Base-by-base conservation (phyloP, 495 filamentous ascomycete genomes). In the Hypoxylon lienhwacheense region DNA sequence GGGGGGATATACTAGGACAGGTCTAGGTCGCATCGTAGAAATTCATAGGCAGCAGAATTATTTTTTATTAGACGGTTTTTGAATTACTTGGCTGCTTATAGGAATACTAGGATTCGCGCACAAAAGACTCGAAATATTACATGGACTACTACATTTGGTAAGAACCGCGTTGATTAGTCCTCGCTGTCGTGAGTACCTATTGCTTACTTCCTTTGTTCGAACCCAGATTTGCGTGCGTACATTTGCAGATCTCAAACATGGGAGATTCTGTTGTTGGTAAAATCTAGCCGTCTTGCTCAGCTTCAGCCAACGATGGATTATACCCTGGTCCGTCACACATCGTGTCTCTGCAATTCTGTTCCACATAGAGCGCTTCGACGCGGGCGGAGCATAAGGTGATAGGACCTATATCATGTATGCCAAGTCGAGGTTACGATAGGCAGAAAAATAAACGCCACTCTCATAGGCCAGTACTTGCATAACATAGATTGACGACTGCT, bases 41-140 rank as follows among this genome's bases (percentile, higher is more conserved):
- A 24, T 16, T 49, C 26, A 16, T 16, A 52, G 55, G 47, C 48
- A 58, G 26, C 55, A 58, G 47, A 34, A 46, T 51, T 39, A 12
- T 46, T 50, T 58, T 58, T n/a, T n/a, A n/a, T n/a, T n/a, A n/a
- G n/a, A n/a, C n/a, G n/a, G n/a, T n/a, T n/a, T n/a, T n/a, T n/a
- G n/a, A n/a, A n/a, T n/a, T n/a, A n/a, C n/a, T n/a, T n/a, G n/a
- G n/a, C n/a, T n/a, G n/a, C n/a, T n/a, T n/a, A n/a, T n/a, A n/a
- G n/a, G n/a, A n/a, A n/a, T n/a, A n/a, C n/a, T n/a, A n/a, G n/a
- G n/a, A n/a, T n/a, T n/a, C n/a, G n/a, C n/a, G n/a, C n/a, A n/a
- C n/a, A n/a, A n/a, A n/a, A n/a, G n/a, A n/a, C n/a, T n/a, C n/a
- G n/a, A n/a, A n/a, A n/a, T n/a, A n/a, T n/a, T n/a, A n/a, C n/a